These are phyloP conservation scores for Sugiyamaella boreocaroliniensis DNA, from an alignment of 805 yeast species.

Conservation along the genomic window DNA sequence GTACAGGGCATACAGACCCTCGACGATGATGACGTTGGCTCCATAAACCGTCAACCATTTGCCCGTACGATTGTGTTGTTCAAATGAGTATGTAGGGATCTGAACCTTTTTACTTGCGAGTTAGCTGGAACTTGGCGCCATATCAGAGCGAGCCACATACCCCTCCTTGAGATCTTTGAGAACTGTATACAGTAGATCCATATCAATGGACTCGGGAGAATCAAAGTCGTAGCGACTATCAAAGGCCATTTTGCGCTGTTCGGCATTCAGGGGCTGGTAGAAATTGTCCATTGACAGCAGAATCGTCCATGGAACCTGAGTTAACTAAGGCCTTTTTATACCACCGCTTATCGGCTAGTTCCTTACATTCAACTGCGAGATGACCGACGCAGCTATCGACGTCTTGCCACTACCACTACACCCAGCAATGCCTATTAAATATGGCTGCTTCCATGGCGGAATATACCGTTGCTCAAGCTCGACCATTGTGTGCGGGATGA, in stretches of 20 bases:
- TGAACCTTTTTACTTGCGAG: slow-evolving; percentile 37
- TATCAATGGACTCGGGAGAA: slow-evolving; percentile 74
- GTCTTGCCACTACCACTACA: slow-evolving; percentile 90
- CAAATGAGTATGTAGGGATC: slow-evolving; percentile 67
- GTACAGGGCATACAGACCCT: slow-evolving; percentile 81
- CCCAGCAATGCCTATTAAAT: slow-evolving; percentile 83
- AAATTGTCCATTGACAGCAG: slow-evolving; percentile 85
- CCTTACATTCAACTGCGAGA: slow-evolving; percentile 46
- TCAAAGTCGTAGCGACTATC: slow-evolving; percentile 76
- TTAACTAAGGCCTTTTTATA: slow-evolving; percentile 35
- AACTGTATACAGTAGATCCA: slow-evolving; percentile 61
- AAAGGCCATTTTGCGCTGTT: slow-evolving; percentile 59
- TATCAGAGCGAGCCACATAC: background rate
- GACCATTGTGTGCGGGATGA: background rate
- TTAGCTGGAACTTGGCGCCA: background rate
- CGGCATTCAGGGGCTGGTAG: slow-evolving; percentile 65
- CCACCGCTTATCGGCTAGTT: background rate
- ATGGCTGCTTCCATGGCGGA: slow-evolving; percentile 89
- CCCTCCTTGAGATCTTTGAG: slow-evolving; percentile 68
- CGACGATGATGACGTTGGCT: slow-evolving; percentile 86
- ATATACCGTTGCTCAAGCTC: slow-evolving; percentile 35
- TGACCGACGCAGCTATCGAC: slow-evolving; percentile 77
- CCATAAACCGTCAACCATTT: slow-evolving; percentile 78
- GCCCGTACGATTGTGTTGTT: slow-evolving; percentile 52
- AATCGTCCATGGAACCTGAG: slow-evolving; percentile 79